These are phyloP conservation scores for Daldinia eschscholtzii DNA, from an alignment of 2,329 filamentous ascomycete genomes.

Conservation along the genomic window DNA sequence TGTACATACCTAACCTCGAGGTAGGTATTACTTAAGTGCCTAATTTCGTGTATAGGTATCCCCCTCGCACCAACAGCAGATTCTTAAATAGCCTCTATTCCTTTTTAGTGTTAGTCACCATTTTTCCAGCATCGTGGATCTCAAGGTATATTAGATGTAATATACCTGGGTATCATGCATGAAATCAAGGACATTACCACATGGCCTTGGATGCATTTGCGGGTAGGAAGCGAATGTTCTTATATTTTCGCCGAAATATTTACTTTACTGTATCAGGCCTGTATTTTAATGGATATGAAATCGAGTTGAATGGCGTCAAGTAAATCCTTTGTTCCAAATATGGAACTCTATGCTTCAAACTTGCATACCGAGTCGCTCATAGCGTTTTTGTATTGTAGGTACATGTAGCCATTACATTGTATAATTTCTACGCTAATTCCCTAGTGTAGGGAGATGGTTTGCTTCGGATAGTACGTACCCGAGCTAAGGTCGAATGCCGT, in stretches of 20 bases:
- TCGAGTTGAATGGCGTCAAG: neutral
- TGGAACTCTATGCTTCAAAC: neutral
- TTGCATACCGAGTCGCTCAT: neutral
- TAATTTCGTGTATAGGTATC: slow-evolving; percentile 9
- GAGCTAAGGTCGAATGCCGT: slow-evolving; percentile 7
- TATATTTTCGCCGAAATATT: slow-evolving; percentile 1
- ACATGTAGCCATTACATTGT: neutral
- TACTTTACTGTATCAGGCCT: neutral
- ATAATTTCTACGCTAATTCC: neutral
- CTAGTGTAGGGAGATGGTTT: neutral
- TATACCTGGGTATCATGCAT: slow-evolving; percentile 8
- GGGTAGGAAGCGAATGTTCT: neutral
- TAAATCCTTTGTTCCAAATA: slow-evolving; percentile 8
- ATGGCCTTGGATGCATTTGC: slow-evolving; percentile 4
- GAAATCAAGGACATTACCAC: slow-evolving; percentile 13
- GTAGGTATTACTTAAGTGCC: neutral
- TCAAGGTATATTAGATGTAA: slow-evolving; percentile 10
- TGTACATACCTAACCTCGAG: neutral
- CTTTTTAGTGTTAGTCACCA: slow-evolving; percentile 1
- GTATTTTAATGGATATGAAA: neutral
- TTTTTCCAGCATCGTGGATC: neutral
- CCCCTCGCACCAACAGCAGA: slow-evolving; percentile 8
- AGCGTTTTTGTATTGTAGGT: neutral
- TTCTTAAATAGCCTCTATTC: slow-evolving; percentile 5
- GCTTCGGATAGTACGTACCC: slow-evolving; percentile 4